Base-by-base conservation (phyloP, 2,329 filamentous ascomycete species). In the Pestalotiopsis fici region DNA sequence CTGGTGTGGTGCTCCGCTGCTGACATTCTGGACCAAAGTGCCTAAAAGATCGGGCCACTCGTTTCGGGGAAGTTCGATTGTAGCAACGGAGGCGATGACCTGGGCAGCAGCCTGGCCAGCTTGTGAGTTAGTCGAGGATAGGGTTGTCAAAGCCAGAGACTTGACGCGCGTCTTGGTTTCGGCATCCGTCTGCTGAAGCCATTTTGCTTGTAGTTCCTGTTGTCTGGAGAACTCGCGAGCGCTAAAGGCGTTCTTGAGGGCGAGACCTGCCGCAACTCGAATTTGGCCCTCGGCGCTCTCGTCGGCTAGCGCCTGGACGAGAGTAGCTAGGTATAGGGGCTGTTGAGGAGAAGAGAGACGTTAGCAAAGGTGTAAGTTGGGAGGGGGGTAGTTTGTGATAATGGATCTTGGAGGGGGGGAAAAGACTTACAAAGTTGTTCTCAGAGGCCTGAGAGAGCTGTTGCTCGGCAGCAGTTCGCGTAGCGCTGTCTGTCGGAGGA, bases 231-330 rank as follows among this genome's bases (percentile, higher is more conserved):
- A 91, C 82, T 99, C 96, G 86, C 96, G 92, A 77, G 95, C 93
- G 78, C 93, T 94, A 85, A 99, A 98, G 76, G 96, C 93, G 87
- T 99, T 99, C 85, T 99, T 99, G 78, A 99, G 87, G 74, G 96
- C 95, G 75, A 99, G 89, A 89, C 95, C 96, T 75, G 96, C 96
- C 74, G 96, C 95, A 74, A 93, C 92, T 87, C 96, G 92, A 78
- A 98, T 96, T 78, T 93, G 89, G 72, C 92, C 88, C 78, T 93
- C 87, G 73, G 92, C 91, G 74, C 89, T 87, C 78, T 98, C 95
- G 83, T 98, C 97, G 78, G 95, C 94, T 77, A 99, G 90, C 83
- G 97, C 94, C 83, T 93, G 92, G 73, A 96, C 95, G 78, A 99
- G 92, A 71, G 94, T 96, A 73, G 91, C 90, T 73, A 98, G 90